Evolutionary conservation across 2,329 filamentous ascomycete genomes (phyloP).

Genomic region (Hortaea sp.): DNA sequence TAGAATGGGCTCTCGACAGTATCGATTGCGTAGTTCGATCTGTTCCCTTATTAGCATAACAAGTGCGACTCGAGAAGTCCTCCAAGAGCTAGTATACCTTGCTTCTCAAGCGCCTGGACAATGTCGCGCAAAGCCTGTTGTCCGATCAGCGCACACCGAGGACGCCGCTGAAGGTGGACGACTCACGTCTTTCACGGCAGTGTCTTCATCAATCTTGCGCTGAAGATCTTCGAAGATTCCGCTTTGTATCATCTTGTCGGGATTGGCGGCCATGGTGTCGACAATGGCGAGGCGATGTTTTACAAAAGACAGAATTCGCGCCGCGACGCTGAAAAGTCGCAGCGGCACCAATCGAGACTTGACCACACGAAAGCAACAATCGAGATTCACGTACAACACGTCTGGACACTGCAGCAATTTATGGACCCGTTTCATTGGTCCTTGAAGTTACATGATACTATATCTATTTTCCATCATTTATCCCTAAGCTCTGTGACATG

Average conservation of each 20-base stretch:
- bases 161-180: neutral
- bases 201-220: slow-evolving; percentile 80
- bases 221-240: slow-evolving; percentile 76
- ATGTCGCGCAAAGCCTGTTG: slow-evolving; percentile 63
- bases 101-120: slow-evolving; percentile 70
- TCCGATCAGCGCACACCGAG: slow-evolving; percentile 8
- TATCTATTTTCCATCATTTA: too few relatives aligned
- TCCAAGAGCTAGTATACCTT: slow-evolving; percentile 36
- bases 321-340: too few relatives aligned
- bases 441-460: too few relatives aligned
- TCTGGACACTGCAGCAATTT: too few relatives aligned
- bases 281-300: too few relatives aligned
- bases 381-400: too few relatives aligned
- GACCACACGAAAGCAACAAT: too few relatives aligned
- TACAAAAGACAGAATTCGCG: too few relatives aligned
- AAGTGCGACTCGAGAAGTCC: neutral
- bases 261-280: slow-evolving; percentile 12
- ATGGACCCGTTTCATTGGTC: too few relatives aligned
- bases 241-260: slow-evolving; percentile 30
- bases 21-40: slow-evolving; percentile 71
- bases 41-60: slow-evolving; percentile 14
- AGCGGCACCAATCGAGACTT: too few relatives aligned
- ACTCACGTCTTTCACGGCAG: slow-evolving; percentile 60
- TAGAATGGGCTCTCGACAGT: slow-evolving; percentile 83
- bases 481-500: too few relatives aligned